Evolutionary conservation across 2,329 filamentous ascomycete species (phyloP), one percentile per base, ranked within the genome.

Genomic region (Colletotrichum chrysophilum): DNA sequence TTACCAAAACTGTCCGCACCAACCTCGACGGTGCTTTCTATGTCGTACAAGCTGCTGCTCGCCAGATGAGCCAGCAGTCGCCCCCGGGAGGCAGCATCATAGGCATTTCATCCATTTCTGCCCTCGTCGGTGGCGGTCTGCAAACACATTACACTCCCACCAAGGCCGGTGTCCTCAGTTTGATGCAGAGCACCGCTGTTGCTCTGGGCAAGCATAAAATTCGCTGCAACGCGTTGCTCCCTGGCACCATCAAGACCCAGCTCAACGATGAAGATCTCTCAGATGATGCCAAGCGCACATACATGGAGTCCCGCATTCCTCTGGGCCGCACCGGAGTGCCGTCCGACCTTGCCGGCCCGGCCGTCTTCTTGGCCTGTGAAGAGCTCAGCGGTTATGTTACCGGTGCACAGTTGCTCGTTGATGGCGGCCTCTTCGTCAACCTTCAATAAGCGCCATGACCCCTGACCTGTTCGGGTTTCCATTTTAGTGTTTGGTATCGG

Each of bases 1-100:
- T 96, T 81, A 86, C 90, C 76, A 88, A 89, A 70, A 97, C 95
- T 4, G 88, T 97, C 55, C 88, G 90, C 48, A 96, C 94, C 66
- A 98, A 98, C 85, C 92, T 98, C 78, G 92, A 93, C 79, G 96
- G 96, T 60, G 94, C 95, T n/a, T 98, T 97, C 87, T 96, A 96
- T 86, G 90, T 94, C 43, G 93, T 94, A 26, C 96, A 98, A 87
- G 94, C 95, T 0, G 96, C 95, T 3, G 95, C 95, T 2, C 91
- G 93, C 4, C 95, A 97, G 83, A 97, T 98, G 94, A 92, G 93
- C 0, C 78, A 82, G 34, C 89, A 94, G 79, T 86, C 88, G 3
- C 91, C 93, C 0, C 84, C 91, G 0, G 95, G 95, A 18, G 96
- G 96, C 38, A 93, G 91, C 80, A 97, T 98, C 80, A 96, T 96